These are phyloP conservation scores for Populus alba DNA, from an alignment of 345 rosid genomes.

Conservation along the genomic window DNA sequence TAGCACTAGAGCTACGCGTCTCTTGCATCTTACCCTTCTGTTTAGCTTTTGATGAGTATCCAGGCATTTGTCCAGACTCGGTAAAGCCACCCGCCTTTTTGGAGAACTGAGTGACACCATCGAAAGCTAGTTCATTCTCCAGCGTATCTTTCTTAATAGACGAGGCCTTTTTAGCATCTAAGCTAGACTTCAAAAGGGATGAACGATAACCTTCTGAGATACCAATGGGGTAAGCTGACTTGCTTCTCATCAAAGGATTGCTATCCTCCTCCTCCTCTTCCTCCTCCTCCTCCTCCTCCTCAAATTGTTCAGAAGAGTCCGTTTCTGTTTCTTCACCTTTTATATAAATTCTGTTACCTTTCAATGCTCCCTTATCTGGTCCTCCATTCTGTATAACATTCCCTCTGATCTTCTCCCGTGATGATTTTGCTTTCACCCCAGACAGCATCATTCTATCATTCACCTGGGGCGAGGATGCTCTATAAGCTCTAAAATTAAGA, in stretches of 20 bases:
- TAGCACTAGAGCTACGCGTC: slow-evolving; percentile 36
- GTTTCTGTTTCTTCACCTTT: slow-evolving; percentile 80
- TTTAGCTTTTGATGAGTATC: slow-evolving; percentile 55
- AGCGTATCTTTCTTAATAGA: slow-evolving; percentile 39
- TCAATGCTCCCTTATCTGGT: slow-evolving; percentile 34
- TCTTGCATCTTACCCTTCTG: slow-evolving; percentile 70
- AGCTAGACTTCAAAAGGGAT: slow-evolving; percentile 45
- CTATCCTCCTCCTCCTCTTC: slow-evolving; percentile 49
- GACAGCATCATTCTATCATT: slow-evolving; percentile 56
- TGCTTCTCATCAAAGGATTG: slow-evolving; percentile 49
- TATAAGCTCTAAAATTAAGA: slow-evolving; percentile 41
- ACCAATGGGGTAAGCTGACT: slow-evolving; percentile 44
- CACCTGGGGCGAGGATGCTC: slow-evolving; percentile 52
- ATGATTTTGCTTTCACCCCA: slow-evolving; percentile 48
- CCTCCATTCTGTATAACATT: slow-evolving; percentile 52
- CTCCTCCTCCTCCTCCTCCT: too few relatives aligned
- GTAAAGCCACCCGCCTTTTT: slow-evolving; percentile 33
- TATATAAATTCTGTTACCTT: slow-evolving; percentile 40
- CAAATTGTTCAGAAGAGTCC: slow-evolving; percentile 65
- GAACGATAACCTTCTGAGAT: slow-evolving; percentile 44
- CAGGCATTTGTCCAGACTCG: slow-evolving; percentile 40
- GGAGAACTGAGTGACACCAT: slow-evolving; percentile 35
- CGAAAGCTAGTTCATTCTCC: slow-evolving; percentile 41
- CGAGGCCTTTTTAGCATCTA: slow-evolving; percentile 43
- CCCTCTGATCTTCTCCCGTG: slow-evolving; percentile 57